These are phyloP conservation scores for Solanum hybrid DNA, from an alignment of 305 asterid species.

Conservation along the genomic window DNA sequence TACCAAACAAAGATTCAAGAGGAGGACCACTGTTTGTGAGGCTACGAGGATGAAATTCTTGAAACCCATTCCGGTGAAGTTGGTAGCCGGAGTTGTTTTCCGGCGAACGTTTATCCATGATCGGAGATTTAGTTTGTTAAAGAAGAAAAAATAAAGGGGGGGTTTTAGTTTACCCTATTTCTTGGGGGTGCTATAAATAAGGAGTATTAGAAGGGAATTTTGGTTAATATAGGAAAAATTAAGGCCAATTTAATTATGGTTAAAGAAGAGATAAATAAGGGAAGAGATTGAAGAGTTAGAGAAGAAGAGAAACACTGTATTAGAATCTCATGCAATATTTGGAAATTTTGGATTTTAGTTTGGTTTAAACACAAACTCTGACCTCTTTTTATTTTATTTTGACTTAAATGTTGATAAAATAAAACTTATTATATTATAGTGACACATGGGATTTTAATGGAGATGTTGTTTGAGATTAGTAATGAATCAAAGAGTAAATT, in stretches of 20 bases:
- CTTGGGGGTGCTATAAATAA: not conserved
- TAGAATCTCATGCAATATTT: conserved; percentile 5
- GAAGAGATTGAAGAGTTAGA: not conserved
- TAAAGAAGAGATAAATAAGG: conserved; percentile 2
- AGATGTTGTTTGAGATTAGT: not conserved
- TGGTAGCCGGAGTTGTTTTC: not conserved
- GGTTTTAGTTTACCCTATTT: not conserved
- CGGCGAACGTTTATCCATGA: not conserved
- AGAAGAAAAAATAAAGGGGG: not conserved
- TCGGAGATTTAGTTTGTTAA: not conserved
- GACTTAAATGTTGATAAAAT: not conserved
- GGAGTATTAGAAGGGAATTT: not conserved
- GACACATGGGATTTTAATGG: not conserved
- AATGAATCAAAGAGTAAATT: not conserved
- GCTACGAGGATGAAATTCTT: not conserved
- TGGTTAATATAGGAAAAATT: not conserved
- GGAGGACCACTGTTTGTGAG: not conserved
- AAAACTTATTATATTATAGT: not conserved
- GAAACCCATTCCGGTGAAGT: not conserved
- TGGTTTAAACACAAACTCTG: not conserved
- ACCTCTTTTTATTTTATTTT: not conserved
- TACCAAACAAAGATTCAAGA: not conserved
- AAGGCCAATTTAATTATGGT: not conserved
- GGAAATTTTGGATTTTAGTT: not conserved
- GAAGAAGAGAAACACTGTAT: not conserved